Percentiles rank a stretch among this genome's conserved stretches.
These are phyloP conservation scores for Flaveria trinervia DNA, from an alignment of 129 eudicot species.

Conservation along the genomic window DNA sequence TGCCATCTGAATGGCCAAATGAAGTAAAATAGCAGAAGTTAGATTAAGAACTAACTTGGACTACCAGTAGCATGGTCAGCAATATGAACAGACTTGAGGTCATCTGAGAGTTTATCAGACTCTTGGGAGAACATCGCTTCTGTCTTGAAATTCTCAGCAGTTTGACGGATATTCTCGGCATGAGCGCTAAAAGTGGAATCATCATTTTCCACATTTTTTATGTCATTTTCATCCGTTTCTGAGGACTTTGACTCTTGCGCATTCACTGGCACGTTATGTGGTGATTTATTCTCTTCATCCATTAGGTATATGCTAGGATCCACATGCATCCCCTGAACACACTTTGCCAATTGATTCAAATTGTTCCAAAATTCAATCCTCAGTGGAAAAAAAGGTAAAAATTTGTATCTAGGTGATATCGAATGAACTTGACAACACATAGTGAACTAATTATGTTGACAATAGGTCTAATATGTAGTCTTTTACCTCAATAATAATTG, in stretches of 20 bases:
- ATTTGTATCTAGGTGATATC: not conserved
- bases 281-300: slow-evolving; percentile 84
- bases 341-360: too few species aligned
- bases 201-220: slow-evolving; percentile 33
- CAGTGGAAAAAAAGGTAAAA: not conserved
- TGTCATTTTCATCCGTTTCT: slow-evolving; percentile 37
- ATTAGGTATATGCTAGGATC: slow-evolving; percentile 97
- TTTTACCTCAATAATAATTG: slow-evolving; percentile 90
- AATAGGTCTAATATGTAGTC: not conserved
- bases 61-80: slow-evolving; percentile 40
- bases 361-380: not conserved
- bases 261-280: slow-evolving; percentile 44
- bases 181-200: slow-evolving; percentile 29
- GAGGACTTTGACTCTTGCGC: slow-evolving; percentile 37
- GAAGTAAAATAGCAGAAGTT: slow-evolving; percentile 17
- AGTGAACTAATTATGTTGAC: too few species aligned
- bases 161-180: slow-evolving; percentile 26
- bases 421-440: too few species aligned
- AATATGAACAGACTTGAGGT: slow-evolving; percentile 50
- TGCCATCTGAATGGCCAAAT: slow-evolving; percentile 7
- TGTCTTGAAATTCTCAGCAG: slow-evolving; percentile 34
- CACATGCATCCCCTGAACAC: slow-evolving; percentile 86
- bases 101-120: slow-evolving; percentile 39
- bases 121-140: slow-evolving; percentile 32
- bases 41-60: slow-evolving; percentile 42